Base-by-base conservation (phyloP, 1,139 yeast genomes). In the Geotrichum cucujoidarum region DNA sequence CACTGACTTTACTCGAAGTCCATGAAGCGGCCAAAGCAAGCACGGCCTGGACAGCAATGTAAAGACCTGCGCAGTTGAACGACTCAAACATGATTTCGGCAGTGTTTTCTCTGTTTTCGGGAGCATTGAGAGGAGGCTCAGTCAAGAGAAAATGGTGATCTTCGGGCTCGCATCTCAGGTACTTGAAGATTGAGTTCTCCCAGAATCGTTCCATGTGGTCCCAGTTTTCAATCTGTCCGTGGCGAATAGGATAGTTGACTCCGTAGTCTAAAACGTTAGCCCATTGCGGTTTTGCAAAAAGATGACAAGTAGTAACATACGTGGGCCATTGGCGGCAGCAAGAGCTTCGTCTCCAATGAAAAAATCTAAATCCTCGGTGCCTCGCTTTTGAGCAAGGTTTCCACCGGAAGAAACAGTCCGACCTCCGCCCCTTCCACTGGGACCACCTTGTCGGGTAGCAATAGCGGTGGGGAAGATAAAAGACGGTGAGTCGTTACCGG, bases 201-300 rank as follows among this genome's bases (percentile, higher is more conserved):
- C 99, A 92, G 68, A 89, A 90, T 64, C 98, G 77, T 68, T 92
- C 99, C 99, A 92, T 92, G 65, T 92, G 97, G 70, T 94, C 98
- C 99, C 99, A 92, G 66, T 92, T 89, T 67, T 92, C 98, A 56
- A 92, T 83, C 71, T 92, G 98, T 20, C 99, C 99, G 63, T 92
- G 98, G 66, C 87, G 84, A 55, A 92, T 88, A 16, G 99, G 99
- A 62, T 92, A 92, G 55, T 81, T 80, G 54, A 94, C 73, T 39
- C 92, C 85, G 67, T 92, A 94, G 45, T 88, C 83, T 56, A 53
- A 17, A 36, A 31, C 6, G 43, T 39, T 43, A 37, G 43, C 7
- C 14, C 22, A 34, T 11, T 2, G 18, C 11, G 10, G 5, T 34
- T 25, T 10, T 11, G 7, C 13, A 17, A 21, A 22, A 17, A 32